phyloP scores from a whole-genome alignment of 495 filamentous ascomycete species.

The Xylaria telfairii region DNA sequence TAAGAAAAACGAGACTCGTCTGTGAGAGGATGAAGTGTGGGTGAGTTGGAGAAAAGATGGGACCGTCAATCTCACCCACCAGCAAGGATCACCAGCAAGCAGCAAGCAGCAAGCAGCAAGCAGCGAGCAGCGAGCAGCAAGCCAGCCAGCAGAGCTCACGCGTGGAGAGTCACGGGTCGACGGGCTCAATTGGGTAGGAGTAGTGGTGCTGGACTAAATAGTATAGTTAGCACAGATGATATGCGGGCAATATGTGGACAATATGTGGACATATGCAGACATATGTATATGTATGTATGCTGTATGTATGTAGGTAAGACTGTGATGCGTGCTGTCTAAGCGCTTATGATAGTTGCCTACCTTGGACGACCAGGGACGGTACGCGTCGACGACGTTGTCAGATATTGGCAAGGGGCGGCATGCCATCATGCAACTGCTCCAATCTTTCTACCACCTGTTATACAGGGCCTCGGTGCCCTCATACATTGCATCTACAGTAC shows the following conservation, averaged over 20 bases:
- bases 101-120: not conserved
- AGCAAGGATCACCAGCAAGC: conserved; percentile 11
- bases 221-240: no score
- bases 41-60: conserved; percentile 26
- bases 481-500: no score
- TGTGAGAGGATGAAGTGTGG: not conserved
- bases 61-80: conserved; percentile 15
- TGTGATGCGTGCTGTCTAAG: conserved; percentile 11
- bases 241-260: not conserved
- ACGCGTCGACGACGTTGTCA: not conserved
- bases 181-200: conserved; percentile 13
- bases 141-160: not conserved
- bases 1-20: not conserved
- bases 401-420: conserved; percentile 12
- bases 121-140: not conserved
- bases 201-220: not conserved
- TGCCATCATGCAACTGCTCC: conserved; percentile 12
- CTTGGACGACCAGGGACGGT: not conserved
- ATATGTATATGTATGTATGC: not conserved
- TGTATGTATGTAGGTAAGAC: not conserved
- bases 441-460: not conserved
- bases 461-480: not conserved
- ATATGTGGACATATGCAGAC: not conserved
- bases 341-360: conserved; percentile 6
- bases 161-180: conserved; percentile 15